Base-by-base conservation (phyloP, 495 filamentous ascomycete genomes). In the Immersiella caudata region DNA sequence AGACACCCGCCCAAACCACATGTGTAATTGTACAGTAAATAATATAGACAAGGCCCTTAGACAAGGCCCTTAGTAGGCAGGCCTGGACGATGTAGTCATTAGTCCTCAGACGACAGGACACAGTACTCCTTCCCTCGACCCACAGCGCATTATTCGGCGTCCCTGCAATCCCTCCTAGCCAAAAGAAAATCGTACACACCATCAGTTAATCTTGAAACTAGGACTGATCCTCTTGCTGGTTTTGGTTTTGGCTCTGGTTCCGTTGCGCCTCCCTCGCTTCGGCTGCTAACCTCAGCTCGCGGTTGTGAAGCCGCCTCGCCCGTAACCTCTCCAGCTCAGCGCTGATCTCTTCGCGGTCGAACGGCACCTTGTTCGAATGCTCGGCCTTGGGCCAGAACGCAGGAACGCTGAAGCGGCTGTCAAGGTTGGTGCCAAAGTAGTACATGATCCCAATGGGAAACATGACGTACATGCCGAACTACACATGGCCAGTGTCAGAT, bases 371-470 rank as follows among this genome's bases (percentile, higher is more conserved):
- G 79, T 99, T 90, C 50, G 92, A 92, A 76, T 94, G 86, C 68
- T 91, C 90, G 35, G 88, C 82, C 70, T 89, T 91, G 24, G 95
- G 95, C 95, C 95, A 99, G 85, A 99, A 99, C 67, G 90, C 90
- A 14, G 90, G 88, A 1, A 97, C 91, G 54, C 84, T 74, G 83
- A 99, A 99, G 67, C 91, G 90, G 63, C 88, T 85, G 79, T 99
- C 95, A 68, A 99, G 91, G 78, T 99, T 99, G 52, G 93, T 97
- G 76, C 95, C 95, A 83, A 97, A 99, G 82, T 99, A 99, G 84
- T 97, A 99, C 95, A 99, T 99, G 83, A 95, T 92, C 68, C 91
- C 93, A 72, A 99, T 97, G 24, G 95, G 95, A 81, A 99, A 98
- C 84, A 97, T 89, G 80, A 99, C 90, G 82, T 98, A 99, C 85